Conservation (phyloP, 2,329 filamentous ascomycete species). For the Colletotrichum sojae region DNA sequence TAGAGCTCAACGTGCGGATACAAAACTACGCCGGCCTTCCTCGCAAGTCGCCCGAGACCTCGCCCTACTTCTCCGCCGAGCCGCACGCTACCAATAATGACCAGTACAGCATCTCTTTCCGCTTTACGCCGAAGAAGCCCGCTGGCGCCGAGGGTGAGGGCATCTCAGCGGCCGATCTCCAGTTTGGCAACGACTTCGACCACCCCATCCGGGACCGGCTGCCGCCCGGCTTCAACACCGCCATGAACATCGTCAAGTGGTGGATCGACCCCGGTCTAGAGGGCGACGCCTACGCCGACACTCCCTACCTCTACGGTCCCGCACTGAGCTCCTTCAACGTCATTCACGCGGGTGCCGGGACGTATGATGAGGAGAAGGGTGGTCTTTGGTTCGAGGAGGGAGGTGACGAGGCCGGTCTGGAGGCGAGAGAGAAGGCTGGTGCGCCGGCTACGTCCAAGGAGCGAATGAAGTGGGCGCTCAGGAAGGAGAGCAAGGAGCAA, state of each 20-base stretch:
- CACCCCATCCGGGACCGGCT: constrained; percentile 88
- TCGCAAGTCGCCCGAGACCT: constrained; percentile 75
- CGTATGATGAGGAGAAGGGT: constrained; percentile 62
- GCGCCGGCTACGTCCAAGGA: constrained; percentile 67
- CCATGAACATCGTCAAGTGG: constrained; percentile 89
- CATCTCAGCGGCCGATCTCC: constrained; percentile 79
- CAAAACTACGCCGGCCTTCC: constrained; percentile 80
- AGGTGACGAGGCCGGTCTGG: constrained; percentile 69
- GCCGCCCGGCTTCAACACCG: constrained; percentile 88
- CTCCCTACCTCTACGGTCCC: constrained; percentile 88
- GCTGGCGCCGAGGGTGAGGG: constrained; percentile 50
- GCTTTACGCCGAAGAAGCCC: constrained; percentile 77
- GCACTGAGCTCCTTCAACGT: constrained; percentile 85
- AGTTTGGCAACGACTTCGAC: constrained; percentile 98
- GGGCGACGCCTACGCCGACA: constrained; percentile 89
- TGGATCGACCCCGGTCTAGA: constrained; percentile 92
- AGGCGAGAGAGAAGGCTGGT: constrained; percentile 60
- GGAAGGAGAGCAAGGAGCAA: constrained; percentile 61
- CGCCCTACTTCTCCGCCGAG: constrained; percentile 81
- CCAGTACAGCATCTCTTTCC: constrained; percentile 87
- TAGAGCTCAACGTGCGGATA: constrained; percentile 82
- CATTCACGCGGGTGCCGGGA: constrained; percentile 73
- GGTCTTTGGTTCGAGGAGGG: constrained; percentile 76
- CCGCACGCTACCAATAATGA: constrained; percentile 77
- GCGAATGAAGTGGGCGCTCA: constrained; percentile 73